Conservation (phyloP, 202 grass and related monocot genomes). For the Hordeum pubiflorum region DNA sequence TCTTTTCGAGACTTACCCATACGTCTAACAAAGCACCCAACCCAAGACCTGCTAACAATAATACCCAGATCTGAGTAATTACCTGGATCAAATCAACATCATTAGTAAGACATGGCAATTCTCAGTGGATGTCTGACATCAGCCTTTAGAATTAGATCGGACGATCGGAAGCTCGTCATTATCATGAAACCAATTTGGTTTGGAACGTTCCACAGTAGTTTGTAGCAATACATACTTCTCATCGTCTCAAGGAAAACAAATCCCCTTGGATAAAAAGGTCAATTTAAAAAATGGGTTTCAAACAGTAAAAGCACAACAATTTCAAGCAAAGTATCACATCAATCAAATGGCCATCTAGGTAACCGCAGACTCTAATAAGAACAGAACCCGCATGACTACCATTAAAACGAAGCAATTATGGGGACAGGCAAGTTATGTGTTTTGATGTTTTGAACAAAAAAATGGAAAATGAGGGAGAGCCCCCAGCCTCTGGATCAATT, state of each 20-base stretch:
- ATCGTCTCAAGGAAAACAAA: background rate
- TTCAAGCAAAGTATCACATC: background rate
- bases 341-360: background rate
- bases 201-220: background rate
- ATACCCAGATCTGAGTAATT: constrained; percentile 93
- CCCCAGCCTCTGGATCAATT: background rate
- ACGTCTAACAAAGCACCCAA: constrained; percentile 85
- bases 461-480: background rate
- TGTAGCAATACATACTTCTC: background rate
- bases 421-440: background rate
- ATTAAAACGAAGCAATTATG: background rate
- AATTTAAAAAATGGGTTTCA: background rate
- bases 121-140: constrained; percentile 4
- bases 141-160: background rate
- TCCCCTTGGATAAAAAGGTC: background rate
- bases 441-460: background rate
- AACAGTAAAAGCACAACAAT: background rate
- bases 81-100: constrained; percentile 50
- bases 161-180: background rate
- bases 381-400: background rate
- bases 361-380: background rate
- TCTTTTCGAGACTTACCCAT: constrained; percentile 60
- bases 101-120: constrained; percentile 22
- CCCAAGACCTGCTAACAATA: constrained; percentile 78
- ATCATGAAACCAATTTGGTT: background rate